Evolutionary conservation across 352 stramenopile species (phyloP).

Genomic region (Elongisporangium prolatum): DNA sequence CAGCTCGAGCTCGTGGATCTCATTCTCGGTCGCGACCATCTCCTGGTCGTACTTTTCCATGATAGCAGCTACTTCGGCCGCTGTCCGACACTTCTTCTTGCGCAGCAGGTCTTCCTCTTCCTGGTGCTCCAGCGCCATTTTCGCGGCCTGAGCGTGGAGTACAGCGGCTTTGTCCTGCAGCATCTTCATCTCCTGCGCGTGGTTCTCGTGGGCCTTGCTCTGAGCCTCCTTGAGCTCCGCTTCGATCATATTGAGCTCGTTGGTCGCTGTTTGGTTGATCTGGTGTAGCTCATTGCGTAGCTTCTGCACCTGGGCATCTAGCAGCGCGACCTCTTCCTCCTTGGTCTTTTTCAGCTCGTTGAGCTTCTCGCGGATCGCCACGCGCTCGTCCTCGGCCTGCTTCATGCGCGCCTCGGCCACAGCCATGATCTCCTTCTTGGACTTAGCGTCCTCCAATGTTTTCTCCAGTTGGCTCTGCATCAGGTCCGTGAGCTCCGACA

Average conservation of each 20-base stretch:
- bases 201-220: constrained; percentile 64
- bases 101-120: constrained; percentile 74
- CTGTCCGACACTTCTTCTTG: constrained; percentile 82
- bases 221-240: constrained; percentile 72
- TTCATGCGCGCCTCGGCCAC: constrained; percentile 75
- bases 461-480: constrained; percentile 75
- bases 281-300: constrained; percentile 67
- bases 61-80: constrained; percentile 55
- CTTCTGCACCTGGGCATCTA: constrained; percentile 82
- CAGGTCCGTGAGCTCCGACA: constrained; percentile 81
- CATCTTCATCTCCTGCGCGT: constrained; percentile 76
- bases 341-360: constrained; percentile 73
- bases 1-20: constrained; percentile 40
- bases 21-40: constrained; percentile 56
- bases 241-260: constrained; percentile 76
- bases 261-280: constrained; percentile 66
- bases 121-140: constrained; percentile 79
- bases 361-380: constrained; percentile 72
- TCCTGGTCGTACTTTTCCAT: constrained; percentile 80
- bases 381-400: constrained; percentile 76
- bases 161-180: constrained; percentile 48
- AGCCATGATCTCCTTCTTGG: constrained; percentile 76
- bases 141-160: constrained; percentile 49
- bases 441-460: constrained; percentile 82
- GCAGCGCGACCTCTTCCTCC: constrained; percentile 72